A percentile compares a stretch with the other conserved stretches of the same genome.
Evolutionary conservation across 257 asterid species (phyloP).

Genomic region (Fraxinus cuspidata): DNA sequence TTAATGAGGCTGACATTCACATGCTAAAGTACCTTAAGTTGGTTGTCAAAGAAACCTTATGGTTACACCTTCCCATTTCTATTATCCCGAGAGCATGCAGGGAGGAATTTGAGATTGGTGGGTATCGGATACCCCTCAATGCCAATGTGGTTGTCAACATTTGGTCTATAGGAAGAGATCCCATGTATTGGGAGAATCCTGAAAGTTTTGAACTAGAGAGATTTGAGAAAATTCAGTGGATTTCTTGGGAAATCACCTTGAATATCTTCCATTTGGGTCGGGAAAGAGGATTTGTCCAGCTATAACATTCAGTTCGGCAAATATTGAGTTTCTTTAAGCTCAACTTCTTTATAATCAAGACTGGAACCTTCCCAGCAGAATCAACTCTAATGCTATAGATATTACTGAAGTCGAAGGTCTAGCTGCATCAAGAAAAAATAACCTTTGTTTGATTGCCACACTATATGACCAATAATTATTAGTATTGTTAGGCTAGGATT

Average conservation of each 20-base stretch:
- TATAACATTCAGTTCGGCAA: slow-evolving; percentile 32
- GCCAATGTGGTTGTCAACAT: slow-evolving; percentile 26
- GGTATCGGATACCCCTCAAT: slow-evolving; percentile 36
- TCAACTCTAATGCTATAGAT: not conserved
- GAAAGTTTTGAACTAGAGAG: slow-evolving; percentile 47
- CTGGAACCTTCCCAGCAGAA: not conserved
- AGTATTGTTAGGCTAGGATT: too few relatives aligned
- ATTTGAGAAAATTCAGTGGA: slow-evolving; percentile 31
- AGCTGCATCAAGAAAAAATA: slow-evolving; percentile 11
- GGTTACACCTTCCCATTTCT: slow-evolving; percentile 40
- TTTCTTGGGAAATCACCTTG: slow-evolving; percentile 38
- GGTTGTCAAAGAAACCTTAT: slow-evolving; percentile 26
- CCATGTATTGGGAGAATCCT: slow-evolving; percentile 28
- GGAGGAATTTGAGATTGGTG: slow-evolving; percentile 29
- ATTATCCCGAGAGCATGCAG: slow-evolving; percentile 36
- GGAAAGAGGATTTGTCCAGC: slow-evolving; percentile 49
- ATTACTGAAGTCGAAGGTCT: not conserved
- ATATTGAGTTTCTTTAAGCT: slow-evolving; percentile 29
- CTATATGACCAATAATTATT: not conserved
- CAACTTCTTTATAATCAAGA: slow-evolving; percentile 24
- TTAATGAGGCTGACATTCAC: slow-evolving; percentile 25
- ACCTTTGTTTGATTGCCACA: slow-evolving; percentile 30
- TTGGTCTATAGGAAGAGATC: not conserved
- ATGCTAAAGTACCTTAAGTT: not conserved
- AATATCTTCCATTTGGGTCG: slow-evolving; percentile 41